A percentile compares a stretch with the other conserved stretches of the same genome.
These are phyloP conservation scores for Boletus rubescentipes DNA, from an alignment of 768 basidiomycete genomes.

Conservation along the genomic window DNA sequence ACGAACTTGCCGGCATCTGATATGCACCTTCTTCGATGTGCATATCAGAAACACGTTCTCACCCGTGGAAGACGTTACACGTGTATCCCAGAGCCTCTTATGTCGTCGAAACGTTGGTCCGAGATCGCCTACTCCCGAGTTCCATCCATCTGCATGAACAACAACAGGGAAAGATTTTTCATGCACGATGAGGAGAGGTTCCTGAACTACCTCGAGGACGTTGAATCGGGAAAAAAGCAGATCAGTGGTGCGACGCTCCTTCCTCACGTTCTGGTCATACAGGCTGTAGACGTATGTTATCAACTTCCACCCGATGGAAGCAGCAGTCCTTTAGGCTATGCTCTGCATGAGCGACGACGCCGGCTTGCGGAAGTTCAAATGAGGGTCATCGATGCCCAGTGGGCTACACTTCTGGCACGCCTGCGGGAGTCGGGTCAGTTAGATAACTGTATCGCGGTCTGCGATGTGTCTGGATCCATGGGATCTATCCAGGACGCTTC, in stretches of 20 bases:
- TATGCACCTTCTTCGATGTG: slow-evolving; percentile 49
- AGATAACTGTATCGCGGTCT: slow-evolving; percentile 63
- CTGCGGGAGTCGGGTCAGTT: slow-evolving; percentile 54
- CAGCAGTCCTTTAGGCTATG: slow-evolving; percentile 3
- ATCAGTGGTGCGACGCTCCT: slow-evolving; percentile 71
- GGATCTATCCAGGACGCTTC: slow-evolving; percentile 29
- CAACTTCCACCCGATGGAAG: background rate
- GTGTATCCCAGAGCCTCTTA: slow-evolving; percentile 56
- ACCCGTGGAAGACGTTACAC: slow-evolving; percentile 50
- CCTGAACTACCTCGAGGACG: slow-evolving; percentile 52
- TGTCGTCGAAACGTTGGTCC: slow-evolving; percentile 59
- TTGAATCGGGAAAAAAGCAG: slow-evolving; percentile 51
- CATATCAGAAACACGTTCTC: slow-evolving; percentile 59
- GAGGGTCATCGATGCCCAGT: slow-evolving; percentile 62
- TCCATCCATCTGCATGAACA: slow-evolving; percentile 60
- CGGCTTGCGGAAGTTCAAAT: slow-evolving; percentile 35
- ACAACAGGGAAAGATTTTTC: slow-evolving; percentile 53
- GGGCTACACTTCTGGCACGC: slow-evolving; percentile 56
- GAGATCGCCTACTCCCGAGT: slow-evolving; percentile 60
- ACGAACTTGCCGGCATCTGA: slow-evolving; percentile 36
- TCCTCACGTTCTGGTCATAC: slow-evolving; percentile 59
- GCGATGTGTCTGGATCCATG: slow-evolving; percentile 79
- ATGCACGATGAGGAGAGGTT: slow-evolving; percentile 61
- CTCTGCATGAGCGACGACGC: slow-evolving; percentile 28
- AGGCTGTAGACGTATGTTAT: slow-evolving; percentile 27